Conservation (phyloP, 2,329 filamentous ascomycete genomes). For the Pestalotiopsis sp. region DNA sequence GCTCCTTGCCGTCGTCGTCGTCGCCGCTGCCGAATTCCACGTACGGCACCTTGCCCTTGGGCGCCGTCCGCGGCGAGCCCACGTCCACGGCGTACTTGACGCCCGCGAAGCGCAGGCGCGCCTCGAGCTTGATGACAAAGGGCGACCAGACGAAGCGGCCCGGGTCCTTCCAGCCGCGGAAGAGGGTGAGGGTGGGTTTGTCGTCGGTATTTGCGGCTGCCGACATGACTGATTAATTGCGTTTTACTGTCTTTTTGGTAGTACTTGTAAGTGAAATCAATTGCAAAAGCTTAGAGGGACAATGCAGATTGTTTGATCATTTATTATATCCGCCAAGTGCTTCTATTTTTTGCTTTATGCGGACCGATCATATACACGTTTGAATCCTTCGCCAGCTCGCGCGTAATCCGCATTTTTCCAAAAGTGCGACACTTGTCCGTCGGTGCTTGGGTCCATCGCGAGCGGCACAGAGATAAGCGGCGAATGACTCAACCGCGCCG, state of each 20-base stretch:
- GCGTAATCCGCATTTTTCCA: neutral
- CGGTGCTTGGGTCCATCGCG: neutral
- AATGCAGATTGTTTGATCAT: neutral
- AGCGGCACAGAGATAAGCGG: neutral
- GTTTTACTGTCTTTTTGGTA: neutral
- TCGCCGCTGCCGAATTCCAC: slow-evolving; percentile 35
- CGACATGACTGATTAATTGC: neutral
- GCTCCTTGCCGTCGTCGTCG: slow-evolving; percentile 14
- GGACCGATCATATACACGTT: neutral
- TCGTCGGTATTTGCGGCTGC: neutral
- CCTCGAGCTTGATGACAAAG: slow-evolving; percentile 65
- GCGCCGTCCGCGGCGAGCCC: slow-evolving; percentile 48
- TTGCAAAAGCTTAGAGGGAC: neutral
- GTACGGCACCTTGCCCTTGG: slow-evolving; percentile 65
- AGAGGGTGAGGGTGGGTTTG: slow-evolving; percentile 42
- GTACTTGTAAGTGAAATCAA: neutral
- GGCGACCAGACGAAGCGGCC: slow-evolving; percentile 59
- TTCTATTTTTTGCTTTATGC: neutral
- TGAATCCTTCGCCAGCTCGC: neutral
- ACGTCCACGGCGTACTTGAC: slow-evolving; percentile 46
- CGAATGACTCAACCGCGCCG: neutral
- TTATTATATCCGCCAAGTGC: neutral
- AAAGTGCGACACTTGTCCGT: neutral
- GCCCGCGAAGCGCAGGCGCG: slow-evolving; percentile 57
- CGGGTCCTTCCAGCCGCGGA: slow-evolving; percentile 48